Conservation (phyloP, 345 rosid species). For the Populus tremula region DNA sequence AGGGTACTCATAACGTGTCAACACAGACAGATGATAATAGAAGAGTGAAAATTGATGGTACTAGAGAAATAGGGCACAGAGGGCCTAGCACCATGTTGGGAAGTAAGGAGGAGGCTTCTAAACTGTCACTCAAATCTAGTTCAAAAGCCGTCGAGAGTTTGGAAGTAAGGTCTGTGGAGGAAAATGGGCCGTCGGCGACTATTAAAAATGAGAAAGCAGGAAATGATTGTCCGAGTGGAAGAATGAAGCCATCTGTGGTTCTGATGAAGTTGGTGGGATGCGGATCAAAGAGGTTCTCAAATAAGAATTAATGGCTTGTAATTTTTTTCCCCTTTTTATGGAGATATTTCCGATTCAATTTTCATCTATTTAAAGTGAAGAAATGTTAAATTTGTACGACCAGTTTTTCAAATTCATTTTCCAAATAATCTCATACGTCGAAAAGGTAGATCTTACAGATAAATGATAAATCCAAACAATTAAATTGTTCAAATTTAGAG, state of each 20-base stretch:
- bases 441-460: too few relatives aligned
- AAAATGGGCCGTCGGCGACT: neutral
- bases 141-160: neutral
- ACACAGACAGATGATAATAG: conserved; percentile 6
- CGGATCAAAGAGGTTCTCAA: conserved; percentile 15
- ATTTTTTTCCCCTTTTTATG: neutral
- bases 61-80: conserved; percentile 1
- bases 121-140: neutral
- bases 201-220: neutral
- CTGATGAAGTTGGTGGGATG: conserved; percentile 17
- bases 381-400: too few relatives aligned
- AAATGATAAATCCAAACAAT: too few relatives aligned
- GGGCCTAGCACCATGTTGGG: neutral
- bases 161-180: neutral
- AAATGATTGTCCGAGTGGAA: neutral
- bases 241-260: conserved; percentile 2
- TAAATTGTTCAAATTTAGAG: too few relatives aligned
- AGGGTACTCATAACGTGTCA: neutral
- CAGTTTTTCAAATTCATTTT: too few relatives aligned
- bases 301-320: neutral
- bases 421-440: too few relatives aligned
- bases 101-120: conserved; percentile 16
- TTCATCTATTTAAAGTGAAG: too few relatives aligned
- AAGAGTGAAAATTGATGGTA: neutral
- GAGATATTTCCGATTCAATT: too few relatives aligned